Evolutionary conservation across 306 rosid genomes (phyloP).

Genomic region (Rosa multiflora): DNA sequence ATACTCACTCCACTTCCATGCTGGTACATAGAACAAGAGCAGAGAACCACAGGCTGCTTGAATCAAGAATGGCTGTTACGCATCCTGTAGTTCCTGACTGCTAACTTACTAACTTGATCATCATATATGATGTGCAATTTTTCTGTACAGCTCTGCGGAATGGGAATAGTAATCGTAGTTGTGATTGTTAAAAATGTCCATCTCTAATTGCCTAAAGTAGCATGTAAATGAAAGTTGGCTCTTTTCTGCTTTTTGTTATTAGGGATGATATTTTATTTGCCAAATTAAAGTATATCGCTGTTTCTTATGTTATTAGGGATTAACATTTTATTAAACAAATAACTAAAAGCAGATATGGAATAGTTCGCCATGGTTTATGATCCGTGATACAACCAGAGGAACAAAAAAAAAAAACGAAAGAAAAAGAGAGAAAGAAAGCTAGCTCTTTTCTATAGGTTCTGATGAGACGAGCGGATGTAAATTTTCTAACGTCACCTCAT

Average conservation of each 20-base stretch:
- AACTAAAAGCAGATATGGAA: too few relatives aligned
- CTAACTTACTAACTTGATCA: slow-evolving; percentile 5
- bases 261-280: too few relatives aligned
- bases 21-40: slow-evolving; percentile 14
- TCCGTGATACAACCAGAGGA: too few relatives aligned
- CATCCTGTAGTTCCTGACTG: slow-evolving; percentile 10
- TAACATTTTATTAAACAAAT: too few relatives aligned
- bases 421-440: too few relatives aligned
- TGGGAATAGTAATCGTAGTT: neutral
- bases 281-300: too few relatives aligned
- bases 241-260: neutral
- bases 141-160: slow-evolving; percentile 1
- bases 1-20: slow-evolving; percentile 31
- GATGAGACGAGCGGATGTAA: too few relatives aligned
- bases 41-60: slow-evolving; percentile 12
- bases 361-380: too few relatives aligned
- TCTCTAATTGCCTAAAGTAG: neutral
- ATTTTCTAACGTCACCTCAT: too few relatives aligned
- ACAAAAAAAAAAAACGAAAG: too few relatives aligned
- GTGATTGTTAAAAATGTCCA: neutral
- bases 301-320: too few relatives aligned
- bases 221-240: neutral
- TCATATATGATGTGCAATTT: neutral
- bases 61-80: neutral
- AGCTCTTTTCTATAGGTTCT: too few relatives aligned